These are phyloP conservation scores for Salix udensis DNA, from an alignment of 345 rosid genomes.

Conservation along the genomic window DNA sequence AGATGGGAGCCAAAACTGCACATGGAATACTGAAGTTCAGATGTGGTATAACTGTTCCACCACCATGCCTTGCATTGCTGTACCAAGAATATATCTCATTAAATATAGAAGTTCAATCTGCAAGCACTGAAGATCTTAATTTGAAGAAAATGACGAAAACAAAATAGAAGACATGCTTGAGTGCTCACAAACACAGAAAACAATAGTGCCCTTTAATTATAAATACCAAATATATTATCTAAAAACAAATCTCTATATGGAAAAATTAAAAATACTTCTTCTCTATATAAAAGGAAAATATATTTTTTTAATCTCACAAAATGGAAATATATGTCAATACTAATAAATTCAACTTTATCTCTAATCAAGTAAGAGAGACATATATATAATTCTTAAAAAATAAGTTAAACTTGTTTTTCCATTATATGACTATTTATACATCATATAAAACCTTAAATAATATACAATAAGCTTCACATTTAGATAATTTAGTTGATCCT, in stretches of 20 bases:
- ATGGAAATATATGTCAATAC: background rate
- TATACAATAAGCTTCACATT: too few relatives aligned
- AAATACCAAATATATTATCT: too few relatives aligned
- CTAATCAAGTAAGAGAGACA: too few relatives aligned
- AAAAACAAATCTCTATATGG: too few relatives aligned
- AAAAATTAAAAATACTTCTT: too few relatives aligned
- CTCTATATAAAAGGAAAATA: too few relatives aligned
- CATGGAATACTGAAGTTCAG: conserved; percentile 94
- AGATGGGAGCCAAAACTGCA: conserved; percentile 66
- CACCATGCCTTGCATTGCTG: conserved; percentile 93
- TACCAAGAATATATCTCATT: conserved; percentile 21
- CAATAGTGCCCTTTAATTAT: background rate
- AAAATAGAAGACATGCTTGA: background rate
- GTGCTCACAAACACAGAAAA: background rate
- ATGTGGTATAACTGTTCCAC: conserved; percentile 81
- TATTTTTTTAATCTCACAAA: background rate
- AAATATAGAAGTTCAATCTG: conserved; percentile 2
- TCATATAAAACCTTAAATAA: too few relatives aligned
- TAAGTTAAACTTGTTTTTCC: too few relatives aligned
- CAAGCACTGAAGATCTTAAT: conserved; percentile 1
- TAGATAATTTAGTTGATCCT: too few relatives aligned
- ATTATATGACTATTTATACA: too few relatives aligned
- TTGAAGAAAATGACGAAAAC: background rate
- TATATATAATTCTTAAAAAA: too few relatives aligned
- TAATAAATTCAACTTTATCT: too few relatives aligned